Base-by-base conservation (phyloP, 2,329 filamentous ascomycete genomes). In the Cladophialophora bantiana region DNA sequence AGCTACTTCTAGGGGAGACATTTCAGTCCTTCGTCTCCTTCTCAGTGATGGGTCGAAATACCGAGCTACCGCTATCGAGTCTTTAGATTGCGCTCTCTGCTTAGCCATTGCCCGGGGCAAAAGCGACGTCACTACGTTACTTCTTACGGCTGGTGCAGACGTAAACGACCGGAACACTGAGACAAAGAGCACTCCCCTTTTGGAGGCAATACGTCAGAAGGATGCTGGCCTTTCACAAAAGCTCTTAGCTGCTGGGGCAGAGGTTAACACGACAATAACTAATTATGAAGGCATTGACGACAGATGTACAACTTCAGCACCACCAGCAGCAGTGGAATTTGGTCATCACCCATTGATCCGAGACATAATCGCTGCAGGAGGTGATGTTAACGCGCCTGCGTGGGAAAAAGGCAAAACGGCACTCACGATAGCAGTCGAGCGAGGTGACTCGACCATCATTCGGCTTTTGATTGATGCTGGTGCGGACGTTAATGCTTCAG, bases 401-500 rank as follows among this genome's bases (percentile, higher is more conserved):
- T 7, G n/a, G 7, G 7, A 7, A 7, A 13, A 26, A 15, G 18
- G 45, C 7, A n/a, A 36, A 18, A 4, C 42, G 2, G 45, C 58
- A 12, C 45, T 60, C 15, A 34, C 48, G 9, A 15, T 18, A 5
- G 58, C 58, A 18, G 45, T 35, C n/a, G 32, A 60, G 6, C 20
- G 18, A 1, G 10, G 10, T 20, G 45, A 60, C 10, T 5, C 36
- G 7, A 32, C 18, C n/a, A 48, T 32, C 15, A 26, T 50, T 32
- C 12, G 32, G 12, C 4, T 60, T 9, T 36, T 60, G 18, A 26
- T 60, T 3, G 31, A 38, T 7, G n/a, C 34, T 20, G 58, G 58
- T 12, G 58, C 58, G 4, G 42, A 60, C 20, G 20, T 60, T 32
- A 52, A 60, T 20, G 26, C 42, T 18, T 20, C 38, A 31, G 26